Evolutionary conservation across 2,329 filamentous ascomycete species (phyloP), one percentile per base, ranked within the genome.

Genomic region (Epichloe sylvatica): DNA sequence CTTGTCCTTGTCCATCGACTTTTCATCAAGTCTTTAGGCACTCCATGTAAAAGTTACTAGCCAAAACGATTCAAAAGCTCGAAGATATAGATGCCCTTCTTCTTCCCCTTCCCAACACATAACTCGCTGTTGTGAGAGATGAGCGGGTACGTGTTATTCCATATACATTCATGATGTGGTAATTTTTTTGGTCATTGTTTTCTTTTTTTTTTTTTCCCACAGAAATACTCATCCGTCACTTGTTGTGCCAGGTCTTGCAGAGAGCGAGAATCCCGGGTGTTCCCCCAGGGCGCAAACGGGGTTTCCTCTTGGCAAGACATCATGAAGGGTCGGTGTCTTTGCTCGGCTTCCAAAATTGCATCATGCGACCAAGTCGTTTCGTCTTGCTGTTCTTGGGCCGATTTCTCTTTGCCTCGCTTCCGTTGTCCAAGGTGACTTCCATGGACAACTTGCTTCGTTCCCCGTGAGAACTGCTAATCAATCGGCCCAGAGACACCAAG

Each of bases 321-420:
- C 57, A 64, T n/a, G 57, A 55, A 36, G 64, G 48, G 35, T 60
- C 52, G 3, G 52, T 56, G 37, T 68, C 62, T 53, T 75, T 74
- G 59, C 75, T 80, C 9, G 73, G 71, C 66, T 84, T 86, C 84
- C 84, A 90, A 64, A 90, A 90, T 57, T 83, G 80, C 74, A 88
- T 80, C 69, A 89, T 74, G 47, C 83, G 82, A 62, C 85, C 84
- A 37, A 89, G 67, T 33, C 84, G 76, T 62, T 81, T 85, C 37
- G 78, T 71, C 63, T 81, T 84, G 70, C 82, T 86, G 23, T 58
- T 60, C 62, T 79, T 80, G 7, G 62, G 57, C 69, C 75, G 76
- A 58, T 62, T 57, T 70, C 74, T 77, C 59, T 77, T 78, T 35
- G 51, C 54, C 34, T 78, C 77, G 0, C 68, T 60, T n/a, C 81